Conservation (phyloP, 2,329 filamentous ascomycete species). For the Massarina eburnea region DNA sequence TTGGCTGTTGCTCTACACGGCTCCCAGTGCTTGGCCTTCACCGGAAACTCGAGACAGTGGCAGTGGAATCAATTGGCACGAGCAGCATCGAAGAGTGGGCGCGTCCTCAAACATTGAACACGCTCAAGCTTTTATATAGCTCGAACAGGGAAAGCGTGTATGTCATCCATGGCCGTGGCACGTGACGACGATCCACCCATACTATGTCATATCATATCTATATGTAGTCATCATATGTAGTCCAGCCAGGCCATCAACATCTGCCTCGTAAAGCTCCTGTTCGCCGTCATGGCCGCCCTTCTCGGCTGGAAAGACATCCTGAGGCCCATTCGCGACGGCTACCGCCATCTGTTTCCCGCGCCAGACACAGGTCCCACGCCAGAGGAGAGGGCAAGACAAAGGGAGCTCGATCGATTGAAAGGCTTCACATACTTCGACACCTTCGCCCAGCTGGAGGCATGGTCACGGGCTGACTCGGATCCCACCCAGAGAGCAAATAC, state of each 20-base stretch:
- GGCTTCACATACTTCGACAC: constrained; percentile 47
- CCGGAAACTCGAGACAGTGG: background rate
- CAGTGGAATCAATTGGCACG: background rate
- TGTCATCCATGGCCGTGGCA: background rate
- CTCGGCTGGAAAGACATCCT: constrained; percentile 44
- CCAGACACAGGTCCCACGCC: constrained; percentile 39
- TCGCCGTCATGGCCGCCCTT: constrained; percentile 19
- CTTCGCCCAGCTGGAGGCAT: constrained; percentile 42
- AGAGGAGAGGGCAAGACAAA: constrained; percentile 33
- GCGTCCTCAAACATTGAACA: constrained; percentile 9
- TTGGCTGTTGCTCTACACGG: background rate
- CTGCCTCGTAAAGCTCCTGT: background rate
- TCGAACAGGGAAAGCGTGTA: constrained; percentile 7
- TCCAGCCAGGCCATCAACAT: no score
- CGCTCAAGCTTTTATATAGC: background rate
- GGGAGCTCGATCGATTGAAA: constrained; percentile 33
- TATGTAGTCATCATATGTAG: no score
- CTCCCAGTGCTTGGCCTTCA: background rate
- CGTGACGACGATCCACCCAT: no score
- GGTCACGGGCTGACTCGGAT: constrained; percentile 35
- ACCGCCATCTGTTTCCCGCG: constrained; percentile 39
- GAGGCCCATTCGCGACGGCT: constrained; percentile 43
- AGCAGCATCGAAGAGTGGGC: background rate
- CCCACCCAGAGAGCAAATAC: constrained; percentile 43
- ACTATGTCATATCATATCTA: no score